A percentile compares a stretch with the other conserved stretches of the same genome.
phyloP scores from a whole-genome alignment of 495 filamentous ascomycete genomes.

The Podospora appendiculata region DNA sequence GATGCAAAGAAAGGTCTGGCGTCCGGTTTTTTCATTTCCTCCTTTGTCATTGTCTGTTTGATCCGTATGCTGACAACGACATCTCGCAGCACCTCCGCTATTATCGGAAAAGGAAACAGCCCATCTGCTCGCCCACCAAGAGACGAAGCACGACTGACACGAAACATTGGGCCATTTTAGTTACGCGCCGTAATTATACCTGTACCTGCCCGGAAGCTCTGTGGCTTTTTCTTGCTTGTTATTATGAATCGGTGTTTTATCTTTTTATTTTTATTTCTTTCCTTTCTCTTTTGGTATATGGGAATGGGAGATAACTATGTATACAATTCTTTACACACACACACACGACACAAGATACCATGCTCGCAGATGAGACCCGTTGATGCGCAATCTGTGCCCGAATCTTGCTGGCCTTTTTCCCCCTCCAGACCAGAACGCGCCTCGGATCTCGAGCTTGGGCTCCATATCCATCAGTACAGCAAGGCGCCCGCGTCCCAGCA shows the following conservation, averaged over 20 bases:
- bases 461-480: no score
- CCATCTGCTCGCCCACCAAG: conserved; percentile 7
- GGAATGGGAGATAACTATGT: neutral
- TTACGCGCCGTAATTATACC: no score
- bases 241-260: neutral
- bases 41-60: neutral
- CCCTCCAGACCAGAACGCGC: no score
- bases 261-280: neutral
- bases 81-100: conserved; percentile 6
- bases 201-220: no score
- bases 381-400: neutral
- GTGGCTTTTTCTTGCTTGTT: neutral
- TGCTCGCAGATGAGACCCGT: neutral
- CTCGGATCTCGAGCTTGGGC: no score
- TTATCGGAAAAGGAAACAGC: conserved; percentile 18
- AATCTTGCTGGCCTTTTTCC: neutral
- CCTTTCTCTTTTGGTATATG: neutral
- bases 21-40: conserved; percentile 4
- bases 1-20: conserved; percentile 23
- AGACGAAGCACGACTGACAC: conserved; percentile 17
- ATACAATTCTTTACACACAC: no score
- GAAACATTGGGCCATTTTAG: neutral
- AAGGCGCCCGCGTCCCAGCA: no score
- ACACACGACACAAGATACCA: neutral
- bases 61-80: neutral